Conservation (phyloP, 2,329 filamentous ascomycete species). For the Cylindrodendrum hubeiense region DNA sequence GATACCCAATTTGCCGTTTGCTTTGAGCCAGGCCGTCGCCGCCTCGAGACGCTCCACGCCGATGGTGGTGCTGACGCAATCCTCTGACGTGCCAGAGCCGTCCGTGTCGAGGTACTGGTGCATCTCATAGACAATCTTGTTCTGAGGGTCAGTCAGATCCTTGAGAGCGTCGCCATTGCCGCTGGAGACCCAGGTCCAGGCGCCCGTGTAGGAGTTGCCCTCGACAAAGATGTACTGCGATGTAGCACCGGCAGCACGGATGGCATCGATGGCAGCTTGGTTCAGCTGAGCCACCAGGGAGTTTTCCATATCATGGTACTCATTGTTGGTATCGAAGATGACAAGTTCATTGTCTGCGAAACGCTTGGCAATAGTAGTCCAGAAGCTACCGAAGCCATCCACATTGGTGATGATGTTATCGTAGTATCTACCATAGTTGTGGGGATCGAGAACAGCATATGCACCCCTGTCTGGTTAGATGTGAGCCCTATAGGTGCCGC, state of each 20-base stretch:
- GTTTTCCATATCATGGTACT: slow-evolving; percentile 74
- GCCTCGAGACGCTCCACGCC: slow-evolving; percentile 61
- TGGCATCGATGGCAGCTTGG: slow-evolving; percentile 73
- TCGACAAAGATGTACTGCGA: slow-evolving; percentile 68
- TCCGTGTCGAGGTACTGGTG: slow-evolving; percentile 71
- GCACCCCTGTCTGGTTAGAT: slow-evolving; percentile 48
- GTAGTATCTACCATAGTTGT: slow-evolving; percentile 72
- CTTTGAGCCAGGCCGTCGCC: slow-evolving; percentile 67
- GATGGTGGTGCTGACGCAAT: slow-evolving; percentile 63
- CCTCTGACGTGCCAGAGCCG: slow-evolving; percentile 61
- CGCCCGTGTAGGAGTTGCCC: slow-evolving; percentile 66
- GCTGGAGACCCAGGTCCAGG: slow-evolving; percentile 59
- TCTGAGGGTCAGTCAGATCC: slow-evolving; percentile 60
- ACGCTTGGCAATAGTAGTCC: slow-evolving; percentile 65
- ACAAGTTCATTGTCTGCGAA: slow-evolving; percentile 68
- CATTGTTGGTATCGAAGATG: slow-evolving; percentile 77
- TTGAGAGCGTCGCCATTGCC: slow-evolving; percentile 57
- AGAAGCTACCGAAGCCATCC: slow-evolving; percentile 67
- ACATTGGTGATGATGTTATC: slow-evolving; percentile 65
- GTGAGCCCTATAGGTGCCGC: too few species aligned
- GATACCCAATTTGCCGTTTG: slow-evolving; percentile 66
- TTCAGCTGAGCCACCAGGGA: slow-evolving; percentile 69
- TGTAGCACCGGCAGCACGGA: slow-evolving; percentile 70
- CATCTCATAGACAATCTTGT: slow-evolving; percentile 70
- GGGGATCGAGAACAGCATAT: slow-evolving; percentile 69